Evolutionary conservation across 805 yeast species (phyloP), one percentile per base, ranked within the genome.

Genomic region (Vanderwaltozyma verrucispora): DNA sequence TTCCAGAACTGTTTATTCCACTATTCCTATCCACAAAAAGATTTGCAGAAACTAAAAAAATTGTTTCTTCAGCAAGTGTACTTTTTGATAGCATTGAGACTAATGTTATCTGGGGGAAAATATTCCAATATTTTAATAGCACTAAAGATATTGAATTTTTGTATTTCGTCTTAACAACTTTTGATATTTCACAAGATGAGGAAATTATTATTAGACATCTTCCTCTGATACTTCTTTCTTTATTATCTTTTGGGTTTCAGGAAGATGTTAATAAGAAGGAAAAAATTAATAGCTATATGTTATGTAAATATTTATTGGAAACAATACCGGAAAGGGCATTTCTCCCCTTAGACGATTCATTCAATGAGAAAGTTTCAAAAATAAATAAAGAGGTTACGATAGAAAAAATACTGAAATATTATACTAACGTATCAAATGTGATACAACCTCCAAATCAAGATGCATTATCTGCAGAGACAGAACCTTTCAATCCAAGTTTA

Each of bases 71-170:
- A 23, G 83, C 86, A 0, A 71, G 73, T 37, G 63, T 77, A 0
- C 77, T 89, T 39, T 86, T 92, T 54, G 95, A 92, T 59, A 80
- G 85, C 5, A 80, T 88, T 2, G 98, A 92, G 51, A 74, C 95
- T 0, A 57, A 68, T 20, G 72, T 71, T 20, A 88, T 92, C 5
- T 89, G 95, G 88, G 68, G 76, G 3, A 74, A 75, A 41, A 58
- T 80, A 2, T 64, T 73, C 33, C 56, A 52, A n/a, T 45, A 46
- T 21, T 28, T 49, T 16, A 38, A 43, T 2, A 61, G 60, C 1
- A 60, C 57, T 6, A 46, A 47, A 5, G 56, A 71, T 28, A 47
- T 74, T 17, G 70, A 66, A 0, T 61, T 82, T 15, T 62, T 85
- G 7, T 59, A 63, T 5, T 88, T 78, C 54, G 67, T 84, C 14